Base-by-base conservation (phyloP, 1,139 yeast species). In the Geotrichum citri-aurantii region DNA sequence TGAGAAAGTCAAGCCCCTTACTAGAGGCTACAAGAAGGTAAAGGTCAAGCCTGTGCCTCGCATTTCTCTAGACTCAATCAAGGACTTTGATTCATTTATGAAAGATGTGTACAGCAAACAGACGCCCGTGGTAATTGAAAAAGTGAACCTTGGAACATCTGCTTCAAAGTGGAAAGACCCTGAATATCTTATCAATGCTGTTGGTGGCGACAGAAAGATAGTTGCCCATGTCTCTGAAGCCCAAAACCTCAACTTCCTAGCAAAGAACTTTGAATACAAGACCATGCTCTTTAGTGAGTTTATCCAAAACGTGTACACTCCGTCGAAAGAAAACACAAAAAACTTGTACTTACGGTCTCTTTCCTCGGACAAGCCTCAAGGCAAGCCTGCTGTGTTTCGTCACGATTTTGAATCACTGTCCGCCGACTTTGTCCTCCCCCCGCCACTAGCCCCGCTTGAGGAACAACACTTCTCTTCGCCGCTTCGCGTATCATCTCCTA, bases 381-480 rank as follows among this genome's bases (percentile, higher is more conserved):
- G 66, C 19, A 65, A 64, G 57, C 71, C 74, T 8, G 69, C 76
- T 0, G 60, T 61, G 7, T 67, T 74, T 51, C 44, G 58, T 7
- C 55, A 62, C 3, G 77, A 74, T 58, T 74, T 71, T 54, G 72
- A 74, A 1, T 62, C 52, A 1, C 62, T 74, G 4, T 58, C 70
- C 1, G 29, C 56, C 1, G 77, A 74, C 53, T 72, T 74, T 57
- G n/a, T 21, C 5, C 63, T 74, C 7, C 77, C 77, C 1, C 50
- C 50, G 2, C 58, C 61, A 11, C 55, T 71, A 4, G 27, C 33
- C 1, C 56, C 59, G 17, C 59, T 66, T 24, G 61, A 59, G 19
- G 53, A 55, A 5, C 59, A 61, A n/a, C 69, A 66, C 50, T 72
- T 72, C 58, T 73, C 76, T 4, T 71, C 76, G 0, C 75, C 75